These are phyloP conservation scores for Logfia minima DNA, from an alignment of 129 eudicot species.

Conservation along the genomic window DNA sequence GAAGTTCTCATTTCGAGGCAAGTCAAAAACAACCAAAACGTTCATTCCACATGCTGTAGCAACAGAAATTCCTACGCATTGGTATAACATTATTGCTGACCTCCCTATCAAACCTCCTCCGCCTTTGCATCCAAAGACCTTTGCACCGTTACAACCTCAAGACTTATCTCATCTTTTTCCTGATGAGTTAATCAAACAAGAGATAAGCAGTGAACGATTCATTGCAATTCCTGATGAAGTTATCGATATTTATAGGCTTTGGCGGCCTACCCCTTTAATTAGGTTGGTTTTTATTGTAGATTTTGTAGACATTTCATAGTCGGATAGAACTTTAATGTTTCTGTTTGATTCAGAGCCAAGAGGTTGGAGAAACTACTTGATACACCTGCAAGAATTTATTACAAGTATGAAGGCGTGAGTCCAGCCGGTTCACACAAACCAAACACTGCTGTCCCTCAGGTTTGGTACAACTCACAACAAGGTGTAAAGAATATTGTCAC, in stretches of 20 bases:
- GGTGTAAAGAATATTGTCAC: slow-evolving; percentile 88
- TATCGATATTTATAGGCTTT: slow-evolving; percentile 70
- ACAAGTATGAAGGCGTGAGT: slow-evolving; percentile 96
- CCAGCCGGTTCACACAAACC: slow-evolving; percentile 99
- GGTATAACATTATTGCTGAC: slow-evolving; percentile 88
- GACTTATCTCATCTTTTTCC: slow-evolving; percentile 83
- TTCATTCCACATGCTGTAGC: slow-evolving; percentile 21
- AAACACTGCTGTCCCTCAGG: slow-evolving; percentile 95
- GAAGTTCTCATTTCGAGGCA: slow-evolving; percentile 40
- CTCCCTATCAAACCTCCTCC: slow-evolving; percentile 95
- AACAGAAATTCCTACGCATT: slow-evolving; percentile 63
- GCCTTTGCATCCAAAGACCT: slow-evolving; percentile 68
- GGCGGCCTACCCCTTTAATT: slow-evolving; percentile 97
- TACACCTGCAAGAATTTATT: slow-evolving; percentile 93
- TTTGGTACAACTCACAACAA: slow-evolving; percentile 84
- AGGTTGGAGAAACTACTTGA: slow-evolving; percentile 89
- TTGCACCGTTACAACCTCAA: slow-evolving; percentile 68
- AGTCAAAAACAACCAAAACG: slow-evolving; percentile 31
- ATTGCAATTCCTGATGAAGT: slow-evolving; percentile 86
- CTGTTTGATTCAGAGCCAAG: slow-evolving; percentile 73
- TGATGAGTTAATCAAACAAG: slow-evolving; percentile 79
- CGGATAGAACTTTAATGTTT: slow-evolving; percentile 20
- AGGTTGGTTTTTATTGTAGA: slow-evolving; percentile 48
- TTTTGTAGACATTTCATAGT: slow-evolving; percentile 9
- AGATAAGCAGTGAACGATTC: slow-evolving; percentile 51